Base-by-base conservation (phyloP, 139 green algal genomes). In the Gonium pectorale region DNA sequence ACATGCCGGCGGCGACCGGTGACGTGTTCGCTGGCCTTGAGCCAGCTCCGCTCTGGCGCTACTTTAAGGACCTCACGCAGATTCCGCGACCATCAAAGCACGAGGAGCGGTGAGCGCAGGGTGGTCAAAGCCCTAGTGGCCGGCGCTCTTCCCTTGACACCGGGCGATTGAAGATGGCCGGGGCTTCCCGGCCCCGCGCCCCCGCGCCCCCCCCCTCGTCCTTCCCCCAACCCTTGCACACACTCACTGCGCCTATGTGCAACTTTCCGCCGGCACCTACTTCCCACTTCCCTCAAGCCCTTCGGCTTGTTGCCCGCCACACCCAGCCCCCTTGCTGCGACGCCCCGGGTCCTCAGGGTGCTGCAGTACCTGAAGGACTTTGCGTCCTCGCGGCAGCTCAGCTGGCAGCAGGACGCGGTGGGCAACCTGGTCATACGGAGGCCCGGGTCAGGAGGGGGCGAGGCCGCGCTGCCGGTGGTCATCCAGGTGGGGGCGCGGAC, bases 301-400 rank as follows among this genome's bases (percentile, higher is more conserved):
- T 64, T n/a, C 56, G 19, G 31, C 29, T 64, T 24, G 29, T 41
- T 41, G 5, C 33, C 37, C 8, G 68, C 15, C 54, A 56, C 26
- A 38, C 22, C 9, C 0, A 81, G 27, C 24, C 21, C 7, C n/a
- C 31, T 37, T 37, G 0, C 26, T 83, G 11, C 41, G 2, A 21
- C 79, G 3, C 19, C n/a, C 29, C 54, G 70, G 90, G 88, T 13
- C 26, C 19, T 2, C 77, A 93, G 90, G 43, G 92, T 97, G 5
- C 70, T 95, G n/a, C n/a, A 86, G 8, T 95, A 86, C 75, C 75
- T 97, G 35, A 91, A 94, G 69, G 44, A 62, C 1, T 96, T 97
- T 90, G 94, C 94, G 6, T 51, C 90, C 0, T 67, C 92, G 21
- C 86, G 92, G 0, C 51, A 81, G 24, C 86, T 96, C 37, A 27